phyloP scores from a whole-genome alignment of 1,284 basidiomycete species.

The Pseudozyma tsukubaensis region DNA sequence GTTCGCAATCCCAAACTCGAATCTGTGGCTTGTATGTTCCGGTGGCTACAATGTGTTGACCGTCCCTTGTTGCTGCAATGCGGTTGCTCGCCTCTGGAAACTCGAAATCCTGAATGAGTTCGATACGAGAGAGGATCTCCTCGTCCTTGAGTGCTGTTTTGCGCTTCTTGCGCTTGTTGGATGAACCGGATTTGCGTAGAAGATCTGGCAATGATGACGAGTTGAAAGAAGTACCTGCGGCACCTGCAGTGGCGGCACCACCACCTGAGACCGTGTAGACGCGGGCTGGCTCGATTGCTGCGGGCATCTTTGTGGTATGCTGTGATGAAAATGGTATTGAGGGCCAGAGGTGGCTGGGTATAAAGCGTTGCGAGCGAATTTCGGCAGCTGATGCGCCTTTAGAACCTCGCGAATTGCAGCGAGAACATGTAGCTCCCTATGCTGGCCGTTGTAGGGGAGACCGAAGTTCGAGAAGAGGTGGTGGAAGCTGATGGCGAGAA shows the following conservation, averaged over 20 bases:
- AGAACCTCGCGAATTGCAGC: slow-evolving; percentile 2
- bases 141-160: slow-evolving; percentile 54
- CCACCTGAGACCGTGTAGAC: slow-evolving; percentile 66
- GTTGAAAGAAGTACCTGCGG: slow-evolving; percentile 63
- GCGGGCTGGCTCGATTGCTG: slow-evolving; percentile 59
- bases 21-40: slow-evolving; percentile 99
- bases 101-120: slow-evolving; percentile 82
- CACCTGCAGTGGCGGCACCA: slow-evolving; percentile 45
- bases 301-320: slow-evolving; percentile 40
- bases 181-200: slow-evolving; percentile 60
- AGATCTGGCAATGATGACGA: slow-evolving; percentile 66
- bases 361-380: neutral
- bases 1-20: slow-evolving; percentile 92
- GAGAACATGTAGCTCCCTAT: slow-evolving; percentile 7
- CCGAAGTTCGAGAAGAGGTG: neutral
- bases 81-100: slow-evolving; percentile 96
- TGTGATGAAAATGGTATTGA: neutral
- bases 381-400: slow-evolving; percentile 8
- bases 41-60: slow-evolving; percentile 90
- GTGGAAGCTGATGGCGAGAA: neutral
- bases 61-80: slow-evolving; percentile 89
- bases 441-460: neutral
- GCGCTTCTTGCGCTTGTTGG: slow-evolving; percentile 66
- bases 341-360: neutral
- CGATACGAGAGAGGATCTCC: slow-evolving; percentile 62